Percentiles rank a stretch among this genome's conserved stretches.
These are phyloP conservation scores for Diophrys appendiculata DNA, from an alignment of 73 alveolate species.

Conservation along the genomic window DNA sequence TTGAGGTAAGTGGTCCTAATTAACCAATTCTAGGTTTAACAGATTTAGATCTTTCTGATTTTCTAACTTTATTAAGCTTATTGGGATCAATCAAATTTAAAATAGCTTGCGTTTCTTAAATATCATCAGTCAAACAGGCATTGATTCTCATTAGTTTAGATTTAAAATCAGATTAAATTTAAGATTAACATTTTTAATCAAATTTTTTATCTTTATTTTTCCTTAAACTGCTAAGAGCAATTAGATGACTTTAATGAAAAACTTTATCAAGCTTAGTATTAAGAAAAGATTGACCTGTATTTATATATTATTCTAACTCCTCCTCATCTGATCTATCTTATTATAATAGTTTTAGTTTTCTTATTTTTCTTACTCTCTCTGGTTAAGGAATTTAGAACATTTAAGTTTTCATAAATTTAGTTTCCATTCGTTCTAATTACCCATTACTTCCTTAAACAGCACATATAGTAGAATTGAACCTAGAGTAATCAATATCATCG, in stretches of 20 bases:
- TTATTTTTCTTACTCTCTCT: not conserved
- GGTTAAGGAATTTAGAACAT: not conserved
- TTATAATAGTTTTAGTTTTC: not conserved
- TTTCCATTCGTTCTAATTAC: too few species aligned
- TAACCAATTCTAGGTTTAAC: not conserved
- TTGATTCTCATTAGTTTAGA: not conserved
- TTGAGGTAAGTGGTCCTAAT: not conserved
- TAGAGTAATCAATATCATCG: not conserved
- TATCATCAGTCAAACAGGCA: not conserved
- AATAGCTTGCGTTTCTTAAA: not conserved
- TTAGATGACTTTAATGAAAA: not conserved
- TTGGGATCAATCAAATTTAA: not conserved
- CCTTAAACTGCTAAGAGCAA: not conserved
- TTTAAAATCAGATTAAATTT: not conserved
- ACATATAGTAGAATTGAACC: too few species aligned
- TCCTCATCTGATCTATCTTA: not conserved
- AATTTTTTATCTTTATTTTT: not conserved
- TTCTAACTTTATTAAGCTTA: not conserved
- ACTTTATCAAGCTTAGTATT: not conserved
- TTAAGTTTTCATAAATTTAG: not conserved
- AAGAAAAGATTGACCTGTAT: not conserved
- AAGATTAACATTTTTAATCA: not conserved
- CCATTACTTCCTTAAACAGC: too few species aligned
- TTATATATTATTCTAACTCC: too few species aligned
- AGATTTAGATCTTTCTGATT: not conserved